Percentiles rank a stretch among this genome's conserved stretches.
Evolutionary conservation across 495 filamentous ascomycete genomes (phyloP).

Genomic region (Penicillium dipodomyicola): DNA sequence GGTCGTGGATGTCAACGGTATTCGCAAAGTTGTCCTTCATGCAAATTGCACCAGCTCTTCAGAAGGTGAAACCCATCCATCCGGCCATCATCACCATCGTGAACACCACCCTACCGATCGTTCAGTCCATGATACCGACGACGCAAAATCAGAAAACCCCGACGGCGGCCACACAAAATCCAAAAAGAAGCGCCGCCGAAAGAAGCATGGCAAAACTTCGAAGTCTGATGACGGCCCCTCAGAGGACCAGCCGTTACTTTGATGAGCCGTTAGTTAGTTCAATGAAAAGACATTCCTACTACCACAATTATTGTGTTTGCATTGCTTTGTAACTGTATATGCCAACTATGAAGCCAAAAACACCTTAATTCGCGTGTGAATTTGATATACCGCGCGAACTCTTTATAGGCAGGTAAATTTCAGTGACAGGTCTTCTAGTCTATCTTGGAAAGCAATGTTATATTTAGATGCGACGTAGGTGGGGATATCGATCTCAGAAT

Average conservation of each 20-base stretch:
- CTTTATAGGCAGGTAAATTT: background rate
- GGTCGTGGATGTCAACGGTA: constrained; percentile 73
- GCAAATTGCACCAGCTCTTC: constrained; percentile 58
- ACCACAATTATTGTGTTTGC: background rate
- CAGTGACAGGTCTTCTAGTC: background rate
- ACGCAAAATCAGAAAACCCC: background rate
- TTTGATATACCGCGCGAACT: background rate
- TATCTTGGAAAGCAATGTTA: background rate
- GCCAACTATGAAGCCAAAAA: background rate
- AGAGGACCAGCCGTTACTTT: constrained; percentile 10
- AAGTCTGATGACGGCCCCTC: constrained; percentile 2
- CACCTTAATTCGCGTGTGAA: background rate
- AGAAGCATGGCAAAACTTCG: constrained; percentile 11
- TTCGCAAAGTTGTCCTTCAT: constrained; percentile 82
- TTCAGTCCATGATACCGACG: background rate
- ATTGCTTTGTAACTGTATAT: background rate
- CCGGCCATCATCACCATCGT: background rate
- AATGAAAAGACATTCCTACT: no score
- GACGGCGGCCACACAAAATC: background rate
- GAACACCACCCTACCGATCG: background rate
- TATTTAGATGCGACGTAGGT: background rate
- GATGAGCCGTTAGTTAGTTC: background rate
- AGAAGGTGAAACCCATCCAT: constrained; percentile 25
- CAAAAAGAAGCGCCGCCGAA: constrained; percentile 13
- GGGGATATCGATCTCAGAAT: background rate